phyloP scores from a whole-genome alignment of 768 basidiomycete genomes.

The Leccinum ochraceum region DNA sequence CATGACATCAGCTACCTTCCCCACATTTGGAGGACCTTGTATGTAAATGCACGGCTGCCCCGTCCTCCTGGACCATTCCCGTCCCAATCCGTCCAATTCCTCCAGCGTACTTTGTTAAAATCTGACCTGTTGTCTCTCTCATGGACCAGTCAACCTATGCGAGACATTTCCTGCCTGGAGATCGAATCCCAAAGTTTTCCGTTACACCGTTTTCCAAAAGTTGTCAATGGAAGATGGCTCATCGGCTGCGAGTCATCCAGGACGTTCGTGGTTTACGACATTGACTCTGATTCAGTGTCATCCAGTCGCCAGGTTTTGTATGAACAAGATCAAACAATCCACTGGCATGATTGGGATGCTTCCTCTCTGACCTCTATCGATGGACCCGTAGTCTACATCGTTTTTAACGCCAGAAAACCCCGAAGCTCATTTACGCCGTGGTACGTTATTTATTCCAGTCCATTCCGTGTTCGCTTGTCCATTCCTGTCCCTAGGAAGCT shows the following conservation, averaged over 20 bases:
- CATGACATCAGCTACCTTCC: background rate
- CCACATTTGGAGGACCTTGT: background rate
- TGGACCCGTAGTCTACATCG: background rate
- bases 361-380: background rate
- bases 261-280: background rate
- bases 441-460: background rate
- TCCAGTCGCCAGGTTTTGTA: background rate
- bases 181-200: background rate
- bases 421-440: too few species aligned
- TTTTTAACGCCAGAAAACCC: background rate
- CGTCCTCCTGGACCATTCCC: slow-evolving; percentile 1
- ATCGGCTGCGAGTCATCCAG: background rate
- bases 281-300: background rate
- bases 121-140: background rate
- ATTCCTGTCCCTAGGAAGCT: background rate
- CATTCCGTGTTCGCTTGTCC: background rate
- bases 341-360: background rate
- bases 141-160: background rate
- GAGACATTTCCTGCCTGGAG: background rate
- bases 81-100: background rate
- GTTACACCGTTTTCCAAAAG: background rate
- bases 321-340: background rate
- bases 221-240: background rate
- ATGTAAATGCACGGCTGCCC: background rate
- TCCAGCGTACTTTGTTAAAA: background rate